phyloP scores from a whole-genome alignment of 805 yeast species.

The Sugiyamaella valdiviana region DNA sequence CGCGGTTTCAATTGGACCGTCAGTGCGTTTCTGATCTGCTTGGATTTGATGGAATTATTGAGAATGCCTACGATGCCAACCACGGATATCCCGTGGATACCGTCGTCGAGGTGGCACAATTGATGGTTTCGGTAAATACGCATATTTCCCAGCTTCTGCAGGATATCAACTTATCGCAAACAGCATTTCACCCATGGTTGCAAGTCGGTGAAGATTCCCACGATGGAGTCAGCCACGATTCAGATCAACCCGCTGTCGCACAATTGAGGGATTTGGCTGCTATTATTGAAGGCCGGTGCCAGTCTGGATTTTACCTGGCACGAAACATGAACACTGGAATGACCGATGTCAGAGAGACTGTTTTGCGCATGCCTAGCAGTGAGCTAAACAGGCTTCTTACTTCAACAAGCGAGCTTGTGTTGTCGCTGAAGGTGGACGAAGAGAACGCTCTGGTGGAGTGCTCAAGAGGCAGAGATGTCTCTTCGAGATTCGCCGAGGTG shows the following conservation, averaged over 20 bases:
- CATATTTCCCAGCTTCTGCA: constrained; percentile 5
- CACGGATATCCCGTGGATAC: constrained; percentile 9
- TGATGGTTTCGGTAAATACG: background rate
- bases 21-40: constrained; percentile 3
- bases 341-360: constrained; percentile 8
- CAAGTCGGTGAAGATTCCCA: background rate
- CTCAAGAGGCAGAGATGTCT: background rate
- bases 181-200: constrained; percentile 7
- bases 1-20: constrained; percentile 9
- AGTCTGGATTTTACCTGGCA: background rate
- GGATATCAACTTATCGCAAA: constrained; percentile 4
- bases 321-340: constrained; percentile 12
- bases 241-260: no score
- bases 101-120: constrained; percentile 5
- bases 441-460: background rate
- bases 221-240: background rate
- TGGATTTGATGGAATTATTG: constrained; percentile 10
- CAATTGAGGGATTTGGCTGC: constrained; percentile 5
- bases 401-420: background rate
- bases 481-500: background rate
- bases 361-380: constrained; percentile 4
- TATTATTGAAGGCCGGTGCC: constrained; percentile 3
- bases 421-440: background rate
- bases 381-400: background rate
- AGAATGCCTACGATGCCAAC: constrained; percentile 11